Base-by-base conservation (phyloP, 2,329 filamentous ascomycete genomes). In the Pochonia chlamydosporia region DNA sequence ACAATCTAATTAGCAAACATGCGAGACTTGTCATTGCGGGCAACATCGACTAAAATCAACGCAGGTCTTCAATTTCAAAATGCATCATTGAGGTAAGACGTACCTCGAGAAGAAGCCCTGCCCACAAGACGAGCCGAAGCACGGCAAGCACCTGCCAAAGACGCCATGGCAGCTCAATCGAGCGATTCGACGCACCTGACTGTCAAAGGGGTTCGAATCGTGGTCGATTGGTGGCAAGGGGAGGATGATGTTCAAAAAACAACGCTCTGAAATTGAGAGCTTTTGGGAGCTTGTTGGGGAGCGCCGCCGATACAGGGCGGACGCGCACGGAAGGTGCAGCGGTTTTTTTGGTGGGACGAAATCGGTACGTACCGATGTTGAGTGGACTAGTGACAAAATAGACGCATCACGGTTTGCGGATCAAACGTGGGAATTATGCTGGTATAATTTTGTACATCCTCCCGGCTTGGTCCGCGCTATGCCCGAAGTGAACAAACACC, bases 61-160 rank as follows among this genome's bases (percentile, higher is more conserved):
- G 8, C 35, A 10, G 35, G 14, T n/a, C n/a, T n/a, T n/a, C n/a
- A n/a, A n/a, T n/a, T 14, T 4, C 26, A 18, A 23, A 28, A 31
- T 40, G 16, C 42, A 40, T 11, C 21, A 39, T 10, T 6, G 1
- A 39, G 10, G 1, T 11, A 28, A 37, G 31, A 41, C 75, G 59
- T 69, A 86, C 82, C 76, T 77, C 83, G 74, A 58, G 71, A 65
- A 54, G 74, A 61, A 55, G 71, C 75, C 72, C 62, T 58, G 56
- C 73, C 65, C 42, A 76, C 75, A 62, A 82, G 69, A 60, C 83
- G 76, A 57, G 76, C 75, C 53, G 83, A 84, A 56, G 81, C 66
- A 61, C 82, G 81, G 67, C 78, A 84, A 62, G 76, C 80, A 63
- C 77, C 71, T 63, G 76, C 75, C 62, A 87, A 71, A 59, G 82